phyloP scores from a whole-genome alignment of 139 green algal genomes.

The Coelastrella sp. region DNA sequence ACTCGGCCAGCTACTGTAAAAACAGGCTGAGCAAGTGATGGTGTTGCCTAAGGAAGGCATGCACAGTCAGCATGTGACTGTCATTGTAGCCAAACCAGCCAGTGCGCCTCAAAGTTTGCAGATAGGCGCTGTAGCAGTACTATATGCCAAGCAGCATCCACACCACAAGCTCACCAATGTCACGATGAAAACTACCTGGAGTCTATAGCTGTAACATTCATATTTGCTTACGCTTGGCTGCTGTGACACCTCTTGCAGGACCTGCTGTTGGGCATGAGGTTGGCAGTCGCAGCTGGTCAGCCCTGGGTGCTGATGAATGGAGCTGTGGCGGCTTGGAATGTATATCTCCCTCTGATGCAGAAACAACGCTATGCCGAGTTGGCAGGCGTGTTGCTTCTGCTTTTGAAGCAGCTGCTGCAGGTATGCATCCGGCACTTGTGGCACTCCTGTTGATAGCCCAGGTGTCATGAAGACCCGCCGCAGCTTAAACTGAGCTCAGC shows the following conservation, averaged over 20 bases:
- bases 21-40: not conserved
- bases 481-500: too few relatives aligned
- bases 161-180: too few relatives aligned
- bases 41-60: not conserved
- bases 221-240: not conserved
- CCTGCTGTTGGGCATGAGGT: conserved; percentile 57
- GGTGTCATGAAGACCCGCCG: too few relatives aligned
- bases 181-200: too few relatives aligned
- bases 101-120: too few relatives aligned
- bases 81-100: too few relatives aligned
- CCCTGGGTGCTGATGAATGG: conserved; percentile 72
- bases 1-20: not conserved
- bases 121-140: too few relatives aligned
- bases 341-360: conserved; percentile 65
- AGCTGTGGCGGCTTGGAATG: conserved; percentile 66
- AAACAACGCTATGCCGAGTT: conserved; percentile 53
- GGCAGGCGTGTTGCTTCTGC: conserved; percentile 28
- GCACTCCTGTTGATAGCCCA: too few relatives aligned
- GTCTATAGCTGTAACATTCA: not conserved
- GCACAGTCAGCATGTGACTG: not conserved
- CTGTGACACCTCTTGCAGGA: conserved; percentile 38
- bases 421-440: conserved; percentile 4
- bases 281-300: conserved; percentile 50
- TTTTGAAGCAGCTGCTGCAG: conserved; percentile 53
- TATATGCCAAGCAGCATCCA: too few relatives aligned